Base-by-base conservation (phyloP, 1,284 basidiomycete species). In the Leccinum pachyderme region DNA sequence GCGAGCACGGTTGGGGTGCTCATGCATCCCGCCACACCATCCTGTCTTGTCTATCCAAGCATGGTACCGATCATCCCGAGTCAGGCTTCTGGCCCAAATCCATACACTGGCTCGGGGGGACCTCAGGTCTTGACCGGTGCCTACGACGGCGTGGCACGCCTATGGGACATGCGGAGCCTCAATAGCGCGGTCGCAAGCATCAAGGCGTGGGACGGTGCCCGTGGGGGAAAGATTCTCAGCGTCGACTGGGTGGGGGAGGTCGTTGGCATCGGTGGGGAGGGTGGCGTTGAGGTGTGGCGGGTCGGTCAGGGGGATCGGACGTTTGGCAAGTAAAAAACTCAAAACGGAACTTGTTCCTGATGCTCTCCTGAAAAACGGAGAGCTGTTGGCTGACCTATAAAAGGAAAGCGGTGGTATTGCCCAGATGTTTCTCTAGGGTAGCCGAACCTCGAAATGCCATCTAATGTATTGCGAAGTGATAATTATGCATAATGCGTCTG, bases 111-210 rank as follows among this genome's bases (percentile, higher is more conserved):
- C 15, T 4, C 25, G 28, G 37, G 31, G 6, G 33, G 43, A 8
- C 28, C 37, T 0, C 90, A 92, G 60, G 77, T 95, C 18, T 78
- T 89, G 7, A 89, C 84, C 1, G 94, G 91, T 2, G 86, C 87
- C 0, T 94, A 95, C 68, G 91, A 94, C 59, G 91, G 93, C 33
- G 75, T 86, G 1, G 85, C 89, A 2, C 81, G 93, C 27, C 75
- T 97, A 18, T 97, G 93, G 93, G 95, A 98, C 70, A 73, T 93
- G 28, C 79, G 93, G 1, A 90, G 86, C 62, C 74, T 77, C 15
- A 83, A 83, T 62, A 72, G 76, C 9, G 80, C 86, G 1, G 75
- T 91, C 69, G 77, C 86, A 62, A 82, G 78, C 57, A 92, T 95
- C 70, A 80, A 77, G 47, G 79, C 76, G 2, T 84, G 81, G 81